Evolutionary conservation across 1,139 yeast genomes (phyloP).

Genomic region (Geotrichum fermentans): DNA sequence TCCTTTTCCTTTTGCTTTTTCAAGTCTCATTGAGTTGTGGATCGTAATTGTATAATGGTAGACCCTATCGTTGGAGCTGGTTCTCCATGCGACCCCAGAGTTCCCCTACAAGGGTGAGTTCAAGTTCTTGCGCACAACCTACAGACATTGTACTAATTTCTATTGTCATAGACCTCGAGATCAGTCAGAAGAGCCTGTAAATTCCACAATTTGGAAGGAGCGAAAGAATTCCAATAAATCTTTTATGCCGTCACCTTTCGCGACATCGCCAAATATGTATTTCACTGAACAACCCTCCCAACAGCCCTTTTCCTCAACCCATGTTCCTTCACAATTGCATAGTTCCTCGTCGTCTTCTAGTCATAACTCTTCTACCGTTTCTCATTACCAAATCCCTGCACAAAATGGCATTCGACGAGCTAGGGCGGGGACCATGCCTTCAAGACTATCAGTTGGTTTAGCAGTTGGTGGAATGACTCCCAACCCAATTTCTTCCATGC

Average conservation of each 20-base stretch:
- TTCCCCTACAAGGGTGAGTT: constrained; percentile 10
- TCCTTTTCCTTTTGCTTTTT: no score
- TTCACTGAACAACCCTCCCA: constrained; percentile 1
- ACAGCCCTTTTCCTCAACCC: not conserved
- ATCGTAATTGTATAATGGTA: constrained; percentile 8
- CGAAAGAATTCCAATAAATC: no score
- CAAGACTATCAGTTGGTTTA: constrained; percentile 37
- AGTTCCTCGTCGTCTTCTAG: constrained; percentile 13
- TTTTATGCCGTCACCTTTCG: no score
- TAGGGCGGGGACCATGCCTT: constrained; percentile 45
- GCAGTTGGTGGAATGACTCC: constrained; percentile 16
- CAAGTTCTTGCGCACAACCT: no score
- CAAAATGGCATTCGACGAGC: constrained; percentile 33
- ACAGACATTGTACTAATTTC: no score
- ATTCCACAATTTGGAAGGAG: no score
- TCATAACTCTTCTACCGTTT: constrained; percentile 20
- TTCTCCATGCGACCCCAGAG: constrained; percentile 17
- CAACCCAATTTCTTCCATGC: constrained; percentile 17
- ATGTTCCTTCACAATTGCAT: no score
- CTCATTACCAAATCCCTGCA: constrained; percentile 15
- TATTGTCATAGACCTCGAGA: no score
- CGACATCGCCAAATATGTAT: no score
- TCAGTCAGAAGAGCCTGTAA: no score
- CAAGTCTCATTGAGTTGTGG: no score
- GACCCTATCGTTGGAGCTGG: constrained; percentile 21